phyloP scores from a whole-genome alignment of 164 flowering plant species.

The Umbilicus rupestris region DNA sequence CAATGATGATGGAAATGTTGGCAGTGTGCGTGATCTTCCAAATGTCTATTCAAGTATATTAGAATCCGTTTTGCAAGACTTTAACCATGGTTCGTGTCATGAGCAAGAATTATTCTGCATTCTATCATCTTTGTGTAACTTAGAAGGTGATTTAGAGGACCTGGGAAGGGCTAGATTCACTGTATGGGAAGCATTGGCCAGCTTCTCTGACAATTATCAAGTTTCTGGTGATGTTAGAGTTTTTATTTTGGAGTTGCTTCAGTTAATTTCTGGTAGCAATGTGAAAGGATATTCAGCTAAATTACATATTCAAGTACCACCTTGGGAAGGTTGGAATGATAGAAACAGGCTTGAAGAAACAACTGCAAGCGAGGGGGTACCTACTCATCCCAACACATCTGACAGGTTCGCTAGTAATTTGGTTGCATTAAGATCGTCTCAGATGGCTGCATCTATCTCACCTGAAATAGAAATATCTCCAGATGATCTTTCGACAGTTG shows the following conservation, averaged over 20 bases:
- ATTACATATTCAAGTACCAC: constrained; percentile 32
- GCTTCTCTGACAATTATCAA: constrained; percentile 59
- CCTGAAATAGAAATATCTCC: constrained; percentile 50
- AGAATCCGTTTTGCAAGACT: constrained; percentile 44
- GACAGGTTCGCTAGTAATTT: constrained; percentile 55
- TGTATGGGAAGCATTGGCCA: constrained; percentile 61
- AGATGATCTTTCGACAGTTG: constrained; percentile 50
- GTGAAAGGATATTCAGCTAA: constrained; percentile 32
- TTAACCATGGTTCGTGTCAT: constrained; percentile 28
- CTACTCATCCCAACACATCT: constrained; percentile 31
- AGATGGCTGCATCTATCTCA: constrained; percentile 52
- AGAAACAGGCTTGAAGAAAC: constrained; percentile 21
- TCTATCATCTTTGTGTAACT: constrained; percentile 56
- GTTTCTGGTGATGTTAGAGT: constrained; percentile 63
- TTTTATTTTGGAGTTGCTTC: constrained; percentile 69
- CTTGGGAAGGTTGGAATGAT: constrained; percentile 90
- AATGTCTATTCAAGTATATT: constrained; percentile 43
- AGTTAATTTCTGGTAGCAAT: constrained; percentile 45
- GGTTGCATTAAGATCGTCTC: constrained; percentile 81
- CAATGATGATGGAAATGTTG: constrained; percentile 12
- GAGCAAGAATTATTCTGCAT: constrained; percentile 33
- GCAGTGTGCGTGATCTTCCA: constrained; percentile 30
- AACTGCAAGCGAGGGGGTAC: constrained; percentile 17
- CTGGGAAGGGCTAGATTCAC: constrained; percentile 48
- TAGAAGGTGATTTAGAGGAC: constrained; percentile 53